phyloP scores from a whole-genome alignment of 768 basidiomycete species.

The Mycena venus region DNA sequence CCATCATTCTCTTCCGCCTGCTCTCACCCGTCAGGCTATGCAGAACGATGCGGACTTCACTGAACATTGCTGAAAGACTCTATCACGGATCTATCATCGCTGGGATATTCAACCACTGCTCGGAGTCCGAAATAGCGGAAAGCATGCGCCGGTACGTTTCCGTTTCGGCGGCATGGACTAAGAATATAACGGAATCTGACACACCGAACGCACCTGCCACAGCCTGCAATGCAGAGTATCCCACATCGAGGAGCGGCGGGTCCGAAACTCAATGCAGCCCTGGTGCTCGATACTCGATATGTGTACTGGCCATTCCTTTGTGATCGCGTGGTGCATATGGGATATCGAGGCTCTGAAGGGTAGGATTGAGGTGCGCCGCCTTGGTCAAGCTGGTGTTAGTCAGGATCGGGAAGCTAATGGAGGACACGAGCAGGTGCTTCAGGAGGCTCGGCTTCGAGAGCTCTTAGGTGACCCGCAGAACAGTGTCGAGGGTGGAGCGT shows the following conservation, averaged over 20 bases:
- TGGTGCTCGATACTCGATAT: not conserved
- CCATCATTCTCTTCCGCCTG: not conserved
- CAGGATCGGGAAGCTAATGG: too few species aligned
- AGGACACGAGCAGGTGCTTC: not conserved
- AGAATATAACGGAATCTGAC: too few species aligned
- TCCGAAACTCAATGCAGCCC: not conserved
- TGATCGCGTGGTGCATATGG: not conserved
- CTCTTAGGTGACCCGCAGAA: too few species aligned
- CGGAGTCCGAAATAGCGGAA: not conserved
- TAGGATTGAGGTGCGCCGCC: slow-evolving; percentile 1
- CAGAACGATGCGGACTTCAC: not conserved
- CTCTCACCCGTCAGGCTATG: not conserved
- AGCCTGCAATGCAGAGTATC: slow-evolving; percentile 12
- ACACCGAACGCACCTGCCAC: too few species aligned
- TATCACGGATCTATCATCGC: not conserved
- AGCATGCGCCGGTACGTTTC: not conserved
- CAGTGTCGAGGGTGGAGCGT: too few species aligned
- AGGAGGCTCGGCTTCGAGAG: slow-evolving; percentile 2
- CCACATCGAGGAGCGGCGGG: slow-evolving; percentile 7
- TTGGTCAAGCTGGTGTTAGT: not conserved
- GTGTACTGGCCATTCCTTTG: not conserved
- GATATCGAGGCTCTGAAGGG: not conserved
- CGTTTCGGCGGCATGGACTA: too few species aligned
- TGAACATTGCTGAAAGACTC: not conserved
- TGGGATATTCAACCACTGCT: not conserved